Percentiles rank a stretch among this genome's conserved stretches.
phyloP scores from a whole-genome alignment of 352 stramenopile species.

The Phytophthora syringae region DNA sequence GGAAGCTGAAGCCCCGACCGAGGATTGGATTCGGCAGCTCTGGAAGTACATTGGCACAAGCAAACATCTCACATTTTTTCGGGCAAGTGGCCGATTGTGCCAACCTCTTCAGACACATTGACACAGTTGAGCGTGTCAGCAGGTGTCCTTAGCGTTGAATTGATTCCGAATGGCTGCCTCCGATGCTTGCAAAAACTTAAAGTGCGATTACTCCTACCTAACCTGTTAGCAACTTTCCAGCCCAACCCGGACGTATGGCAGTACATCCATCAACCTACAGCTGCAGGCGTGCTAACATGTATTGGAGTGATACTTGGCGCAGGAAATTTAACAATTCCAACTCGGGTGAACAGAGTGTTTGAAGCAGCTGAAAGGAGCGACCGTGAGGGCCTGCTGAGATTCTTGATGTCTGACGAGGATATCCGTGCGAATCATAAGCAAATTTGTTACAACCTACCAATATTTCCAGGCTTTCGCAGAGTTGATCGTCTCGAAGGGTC shows the following conservation, averaged over 20 bases:
- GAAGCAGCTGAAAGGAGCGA: slow-evolving; percentile 29
- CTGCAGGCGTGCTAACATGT: slow-evolving; percentile 56
- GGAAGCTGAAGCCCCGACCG: slow-evolving; percentile 23
- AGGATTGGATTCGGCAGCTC: slow-evolving; percentile 68
- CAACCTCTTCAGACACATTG: slow-evolving; percentile 52
- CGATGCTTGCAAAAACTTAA: slow-evolving; percentile 52
- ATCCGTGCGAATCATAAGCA: slow-evolving; percentile 37
- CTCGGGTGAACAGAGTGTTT: slow-evolving; percentile 21
- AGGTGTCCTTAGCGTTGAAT: slow-evolving; percentile 60
- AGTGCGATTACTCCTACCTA: slow-evolving; percentile 61
- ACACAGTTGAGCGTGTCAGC: slow-evolving; percentile 46
- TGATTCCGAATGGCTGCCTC: slow-evolving; percentile 54
- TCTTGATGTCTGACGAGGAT: slow-evolving; percentile 56
- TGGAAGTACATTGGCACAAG: slow-evolving; percentile 69
- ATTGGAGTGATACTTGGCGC: slow-evolving; percentile 33
- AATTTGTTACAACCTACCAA: slow-evolving; percentile 52
- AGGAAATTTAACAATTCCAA: slow-evolving; percentile 2
- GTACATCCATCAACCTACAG: slow-evolving; percentile 76
- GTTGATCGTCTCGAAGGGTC: slow-evolving; percentile 12
- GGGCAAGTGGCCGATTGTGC: slow-evolving; percentile 76
- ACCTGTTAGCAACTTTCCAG: slow-evolving; percentile 60
- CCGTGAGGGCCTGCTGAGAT: slow-evolving; percentile 48
- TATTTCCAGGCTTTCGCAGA: slow-evolving; percentile 51
- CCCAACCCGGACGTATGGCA: slow-evolving; percentile 69
- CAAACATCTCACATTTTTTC: slow-evolving; percentile 48